Base-by-base conservation (phyloP, 441 rosid genomes). In the Raphanus hybrid region DNA sequence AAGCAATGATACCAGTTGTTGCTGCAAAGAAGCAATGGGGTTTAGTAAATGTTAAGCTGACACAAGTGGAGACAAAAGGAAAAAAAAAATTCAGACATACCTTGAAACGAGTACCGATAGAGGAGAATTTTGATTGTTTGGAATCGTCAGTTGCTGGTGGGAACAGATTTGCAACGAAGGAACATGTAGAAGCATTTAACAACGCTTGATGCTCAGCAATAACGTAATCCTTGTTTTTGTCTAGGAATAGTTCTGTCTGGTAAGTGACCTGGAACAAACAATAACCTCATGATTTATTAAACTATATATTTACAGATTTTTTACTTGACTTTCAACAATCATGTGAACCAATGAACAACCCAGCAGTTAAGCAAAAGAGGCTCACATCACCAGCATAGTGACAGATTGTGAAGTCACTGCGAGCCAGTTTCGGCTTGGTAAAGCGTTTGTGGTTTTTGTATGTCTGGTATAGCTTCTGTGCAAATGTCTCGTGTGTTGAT, bases 361-460 rank as follows among this genome's bases (percentile, higher is more conserved):
- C 61, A 64, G 67, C 1, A n/a, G 58, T 82, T 60, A 8, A 43
- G 52, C 4, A 61, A 68, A 55, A 14, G 63, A 58, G 67, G 79
- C 95, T 83, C 77, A 91, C 98, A 83, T 93, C 97, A 74, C 98
- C 98, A 69, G 98, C 98, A 78, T 93, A 93, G 73, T 93, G 98
- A 77, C 87, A 82, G 63, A 93, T 89, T 32, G 98, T 93, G 87
- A 93, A 93, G 84, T 93, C 98, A 57, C 90, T 93, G 58, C 87
- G 88, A 67, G 98, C 82, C 76, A 93, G 81, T 82, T 93, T 91
- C 64, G 98, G 98, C 86, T 93, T 91, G 86, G 85, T 76, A 77
- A 93, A 93, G 67, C 98, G 90, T 81, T 91, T 89, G 80, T 93
- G 88, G 80, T 86, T 89, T 83, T 89, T 91, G 83, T 87, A 93